These are phyloP conservation scores for Tolypocladium amazonense DNA, from an alignment of 2,329 filamentous ascomycete genomes.

Conservation along the genomic window DNA sequence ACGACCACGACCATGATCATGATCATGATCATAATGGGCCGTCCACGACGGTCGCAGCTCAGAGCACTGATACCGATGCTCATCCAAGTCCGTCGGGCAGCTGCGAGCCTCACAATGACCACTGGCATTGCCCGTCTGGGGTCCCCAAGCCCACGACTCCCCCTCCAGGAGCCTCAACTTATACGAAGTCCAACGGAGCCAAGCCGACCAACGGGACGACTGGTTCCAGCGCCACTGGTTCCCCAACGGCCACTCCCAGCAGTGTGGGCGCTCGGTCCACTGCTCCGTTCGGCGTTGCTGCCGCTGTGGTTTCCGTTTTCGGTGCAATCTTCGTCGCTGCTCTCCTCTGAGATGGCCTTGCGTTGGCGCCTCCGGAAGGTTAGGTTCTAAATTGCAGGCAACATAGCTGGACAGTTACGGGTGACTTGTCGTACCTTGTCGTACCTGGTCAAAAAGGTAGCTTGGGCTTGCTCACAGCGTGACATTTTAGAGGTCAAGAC, in stretches of 20 bases:
- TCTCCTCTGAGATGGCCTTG: constrained; percentile 1
- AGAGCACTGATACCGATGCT: neutral
- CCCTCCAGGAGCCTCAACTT: constrained; percentile 2
- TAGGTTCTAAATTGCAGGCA: neutral
- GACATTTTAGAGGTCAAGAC: neutral
- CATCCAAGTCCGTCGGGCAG: neutral
- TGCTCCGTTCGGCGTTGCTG: constrained; percentile 1
- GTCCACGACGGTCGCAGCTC: neutral
- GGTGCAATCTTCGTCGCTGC: constrained; percentile 6
- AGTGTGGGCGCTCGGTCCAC: neutral
- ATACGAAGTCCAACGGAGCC: neutral
- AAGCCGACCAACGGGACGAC: neutral
- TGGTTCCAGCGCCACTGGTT: neutral
- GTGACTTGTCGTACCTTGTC: neutral
- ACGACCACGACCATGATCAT: neutral
- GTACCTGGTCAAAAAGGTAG: neutral
- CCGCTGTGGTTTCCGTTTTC: constrained; percentile 2
- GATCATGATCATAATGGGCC: neutral
- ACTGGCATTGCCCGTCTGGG: neutral
- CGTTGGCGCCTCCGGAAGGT: neutral
- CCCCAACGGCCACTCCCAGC: neutral
- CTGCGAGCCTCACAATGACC: neutral
- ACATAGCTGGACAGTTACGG: neutral
- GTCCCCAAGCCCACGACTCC: constrained; percentile 5
- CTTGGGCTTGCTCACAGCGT: neutral